Percentiles rank a stretch among this genome's conserved stretches.
Evolutionary conservation across 2,329 filamentous ascomycete species (phyloP).

Genomic region (Ilyonectria destructans): DNA sequence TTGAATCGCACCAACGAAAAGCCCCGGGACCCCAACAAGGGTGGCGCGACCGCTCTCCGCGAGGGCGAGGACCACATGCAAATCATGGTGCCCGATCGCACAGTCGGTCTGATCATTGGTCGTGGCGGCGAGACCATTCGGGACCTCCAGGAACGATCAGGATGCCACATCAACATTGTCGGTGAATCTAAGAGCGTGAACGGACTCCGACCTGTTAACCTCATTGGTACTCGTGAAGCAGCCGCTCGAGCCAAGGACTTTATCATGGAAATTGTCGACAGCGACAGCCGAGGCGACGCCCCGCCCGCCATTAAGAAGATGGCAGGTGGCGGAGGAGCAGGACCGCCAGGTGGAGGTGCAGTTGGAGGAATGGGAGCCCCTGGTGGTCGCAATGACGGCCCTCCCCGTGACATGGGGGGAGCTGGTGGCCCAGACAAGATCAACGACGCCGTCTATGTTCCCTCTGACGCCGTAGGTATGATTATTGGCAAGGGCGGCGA

Average conservation of each 20-base stretch:
- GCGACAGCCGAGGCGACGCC: conserved; percentile 79
- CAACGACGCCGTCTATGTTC: conserved; percentile 87
- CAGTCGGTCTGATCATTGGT: conserved; percentile 94
- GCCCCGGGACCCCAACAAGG: conserved; percentile 57
- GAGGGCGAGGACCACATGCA: conserved; percentile 90
- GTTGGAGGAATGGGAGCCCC: conserved; percentile 57
- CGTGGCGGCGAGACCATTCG: conserved; percentile 93
- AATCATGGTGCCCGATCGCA: conserved; percentile 95
- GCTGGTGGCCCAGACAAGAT: conserved; percentile 75
- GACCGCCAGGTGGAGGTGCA: conserved; percentile 40
- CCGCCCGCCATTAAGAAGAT: conserved; percentile 51
- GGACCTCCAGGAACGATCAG: conserved; percentile 90
- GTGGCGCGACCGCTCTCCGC: conserved; percentile 68
- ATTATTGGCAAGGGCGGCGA: conserved; percentile 96
- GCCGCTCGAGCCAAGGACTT: conserved; percentile 86
- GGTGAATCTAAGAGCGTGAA: conserved; percentile 95
- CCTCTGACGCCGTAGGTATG: conserved; percentile 94
- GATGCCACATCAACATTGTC: conserved; percentile 97
- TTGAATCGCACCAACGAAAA: conserved; percentile 63
- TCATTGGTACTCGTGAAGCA: conserved; percentile 85
- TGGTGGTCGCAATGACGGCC: conserved; percentile 42
- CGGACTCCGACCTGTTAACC: conserved; percentile 89
- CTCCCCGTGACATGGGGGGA: conserved; percentile 54
- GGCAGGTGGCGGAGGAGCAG: conserved; percentile 39
- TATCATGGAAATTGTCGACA: conserved; percentile 95